Evolutionary conservation across 139 green algal species (phyloP).

Genomic region (Eudorina sp.): DNA sequence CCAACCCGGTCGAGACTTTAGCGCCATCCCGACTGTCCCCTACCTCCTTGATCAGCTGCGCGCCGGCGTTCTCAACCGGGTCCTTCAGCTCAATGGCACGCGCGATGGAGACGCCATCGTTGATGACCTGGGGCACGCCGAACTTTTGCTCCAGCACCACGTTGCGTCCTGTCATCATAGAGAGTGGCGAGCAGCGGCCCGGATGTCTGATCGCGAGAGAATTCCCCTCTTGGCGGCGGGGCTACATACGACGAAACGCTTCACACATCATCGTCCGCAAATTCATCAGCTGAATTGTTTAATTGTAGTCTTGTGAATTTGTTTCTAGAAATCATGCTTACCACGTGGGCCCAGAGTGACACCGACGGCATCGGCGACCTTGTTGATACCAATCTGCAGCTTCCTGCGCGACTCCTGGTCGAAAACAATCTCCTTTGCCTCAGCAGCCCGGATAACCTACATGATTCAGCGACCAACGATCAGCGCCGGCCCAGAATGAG

Average conservation of each 20-base stretch:
- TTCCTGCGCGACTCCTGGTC: conserved; percentile 87
- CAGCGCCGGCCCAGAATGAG: background rate
- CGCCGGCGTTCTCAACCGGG: conserved; percentile 96
- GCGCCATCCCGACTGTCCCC: no score
- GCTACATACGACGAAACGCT: no score
- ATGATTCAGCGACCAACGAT: background rate
- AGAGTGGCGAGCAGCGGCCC: background rate
- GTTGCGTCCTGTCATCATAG: conserved; percentile 86
- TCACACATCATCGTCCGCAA: no score
- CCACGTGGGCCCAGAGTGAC: conserved; percentile 96
- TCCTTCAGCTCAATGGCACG: conserved; percentile 96
- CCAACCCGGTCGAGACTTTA: no score
- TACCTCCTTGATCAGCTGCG: conserved; percentile 98
- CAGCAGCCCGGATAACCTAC: conserved; percentile 79
- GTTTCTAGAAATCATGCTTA: no score
- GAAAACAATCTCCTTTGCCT: conserved; percentile 97
- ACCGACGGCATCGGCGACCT: conserved; percentile 96
- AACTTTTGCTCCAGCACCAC: conserved; percentile 98
- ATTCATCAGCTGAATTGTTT: no score
- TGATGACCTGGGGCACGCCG: conserved; percentile 97
- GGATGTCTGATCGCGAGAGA: background rate
- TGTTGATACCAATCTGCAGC: conserved; percentile 98
- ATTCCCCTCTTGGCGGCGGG: background rate
- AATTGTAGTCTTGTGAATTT: no score
- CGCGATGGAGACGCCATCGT: conserved; percentile 98